Conservation (phyloP, 1,139 yeast genomes). For the Candida tetrigidarum region DNA sequence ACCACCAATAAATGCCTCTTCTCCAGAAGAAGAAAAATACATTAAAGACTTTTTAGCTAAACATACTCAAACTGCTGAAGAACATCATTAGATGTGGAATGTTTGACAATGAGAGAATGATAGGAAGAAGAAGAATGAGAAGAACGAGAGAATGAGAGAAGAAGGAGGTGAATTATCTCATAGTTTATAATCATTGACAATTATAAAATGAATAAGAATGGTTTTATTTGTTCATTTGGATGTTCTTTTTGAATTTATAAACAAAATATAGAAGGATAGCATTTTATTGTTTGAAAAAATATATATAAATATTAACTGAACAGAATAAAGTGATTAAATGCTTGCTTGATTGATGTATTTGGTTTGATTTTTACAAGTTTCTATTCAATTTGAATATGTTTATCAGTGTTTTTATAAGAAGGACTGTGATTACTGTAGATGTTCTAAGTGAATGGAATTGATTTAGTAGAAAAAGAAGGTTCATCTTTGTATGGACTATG, state of each 20-base stretch:
- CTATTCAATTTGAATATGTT: constrained; percentile 5
- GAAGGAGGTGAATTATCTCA: background rate
- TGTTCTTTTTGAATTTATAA: constrained; percentile 7
- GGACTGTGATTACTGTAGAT: background rate
- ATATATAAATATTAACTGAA: background rate
- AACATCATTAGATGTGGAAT: constrained; percentile 28
- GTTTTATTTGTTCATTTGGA: constrained; percentile 2
- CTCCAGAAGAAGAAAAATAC: constrained; percentile 90
- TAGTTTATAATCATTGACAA: background rate
- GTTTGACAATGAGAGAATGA: background rate
- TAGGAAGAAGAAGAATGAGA: background rate
- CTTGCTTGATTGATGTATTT: constrained; percentile 1
- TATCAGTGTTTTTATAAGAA: background rate
- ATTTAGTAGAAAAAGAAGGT: background rate
- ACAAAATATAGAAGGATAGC: constrained; percentile 6
- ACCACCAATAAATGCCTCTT: constrained; percentile 75
- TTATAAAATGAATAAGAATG: background rate
- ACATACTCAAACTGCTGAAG: constrained; percentile 33
- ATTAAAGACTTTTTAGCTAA: constrained; percentile 47
- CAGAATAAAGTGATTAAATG: background rate
- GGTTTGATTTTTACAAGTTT: constrained; percentile 2
- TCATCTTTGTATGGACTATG: no score
- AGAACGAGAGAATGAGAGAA: background rate
- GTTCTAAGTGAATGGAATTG: background rate
- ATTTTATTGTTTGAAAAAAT: background rate